Evolutionary conservation across 2,329 filamentous ascomycete genomes (phyloP).

Genomic region (Clarireedia hainanense): DNA sequence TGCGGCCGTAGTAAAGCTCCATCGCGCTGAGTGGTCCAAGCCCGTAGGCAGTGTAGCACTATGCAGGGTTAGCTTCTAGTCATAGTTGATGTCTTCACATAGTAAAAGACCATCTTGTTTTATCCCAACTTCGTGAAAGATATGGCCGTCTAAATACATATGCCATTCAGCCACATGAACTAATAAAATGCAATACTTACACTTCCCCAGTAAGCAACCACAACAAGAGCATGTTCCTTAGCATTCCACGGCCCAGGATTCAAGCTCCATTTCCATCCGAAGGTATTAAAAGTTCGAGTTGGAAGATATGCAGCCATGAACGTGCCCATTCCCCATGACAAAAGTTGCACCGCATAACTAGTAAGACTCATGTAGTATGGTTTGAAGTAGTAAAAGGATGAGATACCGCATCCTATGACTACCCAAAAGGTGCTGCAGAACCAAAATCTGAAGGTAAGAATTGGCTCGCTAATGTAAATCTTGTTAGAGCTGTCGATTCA

Average conservation of each 20-base stretch:
- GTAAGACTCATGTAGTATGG: conserved; percentile 25
- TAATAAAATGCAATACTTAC: conserved; percentile 40
- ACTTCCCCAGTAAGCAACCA: conserved; percentile 34
- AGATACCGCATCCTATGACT: conserved; percentile 25
- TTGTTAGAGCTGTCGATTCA: neutral
- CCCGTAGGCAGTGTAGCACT: conserved; percentile 27
- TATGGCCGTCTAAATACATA: too few relatives aligned
- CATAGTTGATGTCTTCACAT: conserved; percentile 42
- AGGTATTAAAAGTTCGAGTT: conserved; percentile 18
- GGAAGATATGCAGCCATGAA: conserved; percentile 26
- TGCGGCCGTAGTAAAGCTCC: conserved; percentile 41
- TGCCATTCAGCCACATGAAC: conserved; percentile 34
- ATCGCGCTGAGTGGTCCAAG: conserved; percentile 62
- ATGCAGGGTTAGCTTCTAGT: conserved; percentile 36
- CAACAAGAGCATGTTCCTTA: conserved; percentile 60
- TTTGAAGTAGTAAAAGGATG: conserved; percentile 31
- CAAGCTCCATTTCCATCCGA: conserved; percentile 32
- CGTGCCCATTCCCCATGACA: conserved; percentile 29
- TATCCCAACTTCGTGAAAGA: too few relatives aligned
- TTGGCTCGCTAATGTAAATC: conserved; percentile 22
- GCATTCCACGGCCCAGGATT: conserved; percentile 62
- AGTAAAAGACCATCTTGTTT: too few relatives aligned
- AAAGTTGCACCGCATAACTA: conserved; percentile 28
- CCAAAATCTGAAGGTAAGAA: conserved; percentile 30
- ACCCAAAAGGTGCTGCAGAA: conserved; percentile 30